These are phyloP conservation scores for Yarrowia deformans DNA, from an alignment of 805 yeast species.

Conservation along the genomic window DNA sequence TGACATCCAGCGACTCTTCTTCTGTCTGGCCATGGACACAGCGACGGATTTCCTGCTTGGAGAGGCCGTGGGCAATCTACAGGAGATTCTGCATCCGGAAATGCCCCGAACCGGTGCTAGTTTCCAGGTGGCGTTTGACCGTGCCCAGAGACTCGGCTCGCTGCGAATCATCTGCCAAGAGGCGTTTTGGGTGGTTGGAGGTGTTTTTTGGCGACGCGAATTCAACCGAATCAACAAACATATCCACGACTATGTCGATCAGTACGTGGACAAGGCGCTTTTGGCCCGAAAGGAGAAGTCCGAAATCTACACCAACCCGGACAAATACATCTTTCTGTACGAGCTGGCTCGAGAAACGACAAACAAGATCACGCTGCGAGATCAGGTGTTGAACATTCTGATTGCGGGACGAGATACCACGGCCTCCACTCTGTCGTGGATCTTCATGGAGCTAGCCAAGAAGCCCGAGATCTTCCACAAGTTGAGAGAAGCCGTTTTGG, in stretches of 20 bases:
- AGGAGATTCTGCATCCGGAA: conserved; percentile 42
- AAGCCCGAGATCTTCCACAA: conserved; percentile 48
- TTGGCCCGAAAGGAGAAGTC: conserved; percentile 49
- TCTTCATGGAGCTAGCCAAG: conserved; percentile 56
- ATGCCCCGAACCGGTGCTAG: conserved; percentile 41
- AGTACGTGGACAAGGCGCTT: conserved; percentile 54
- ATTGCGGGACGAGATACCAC: conserved; percentile 66
- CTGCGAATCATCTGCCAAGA: conserved; percentile 43
- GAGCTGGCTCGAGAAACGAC: conserved; percentile 60
- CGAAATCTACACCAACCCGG: conserved; percentile 45
- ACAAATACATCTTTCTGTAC: conserved; percentile 58
- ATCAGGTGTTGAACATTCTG: conserved; percentile 59
- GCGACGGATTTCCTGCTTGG: conserved; percentile 51
- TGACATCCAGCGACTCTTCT: conserved; percentile 48
- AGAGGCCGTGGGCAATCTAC: conserved; percentile 46
- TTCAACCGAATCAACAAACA: conserved; percentile 44
- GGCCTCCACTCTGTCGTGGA: conserved; percentile 57
- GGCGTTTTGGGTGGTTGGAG: conserved; percentile 42
- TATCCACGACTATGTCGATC: conserved; percentile 42
- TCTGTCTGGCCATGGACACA: conserved; percentile 49
- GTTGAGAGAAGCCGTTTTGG: conserved; percentile 53
- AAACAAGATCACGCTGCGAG: conserved; percentile 57
- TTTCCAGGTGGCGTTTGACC: conserved; percentile 36
- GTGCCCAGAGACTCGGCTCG: conserved; percentile 42
- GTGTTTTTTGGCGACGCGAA: conserved; percentile 48